Evolutionary conservation across 2,329 filamentous ascomycete species (phyloP), one percentile per base, ranked within the genome.

Genomic region (Beauveria sp.): DNA sequence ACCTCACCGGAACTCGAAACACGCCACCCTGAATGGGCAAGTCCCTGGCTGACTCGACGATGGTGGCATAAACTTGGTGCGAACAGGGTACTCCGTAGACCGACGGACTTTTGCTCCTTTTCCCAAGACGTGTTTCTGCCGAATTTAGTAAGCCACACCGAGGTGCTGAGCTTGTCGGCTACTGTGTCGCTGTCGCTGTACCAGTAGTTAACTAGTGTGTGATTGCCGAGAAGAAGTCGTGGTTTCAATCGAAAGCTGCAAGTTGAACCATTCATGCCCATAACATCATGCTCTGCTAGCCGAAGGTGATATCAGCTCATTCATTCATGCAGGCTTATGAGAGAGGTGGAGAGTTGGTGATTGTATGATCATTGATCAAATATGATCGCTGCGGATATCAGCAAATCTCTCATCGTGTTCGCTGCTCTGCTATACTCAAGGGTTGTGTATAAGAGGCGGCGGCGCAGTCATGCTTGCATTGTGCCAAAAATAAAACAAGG

Each of bases 1-100:
- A 59, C 40, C 37, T 41, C 43, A 56, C 59, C 59, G 53, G 59
- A 61, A 61, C 22, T 8, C 53, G 59, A 61, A 61, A 61, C 59
- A 52, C 59, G 53, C 59, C 59, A 55, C 53, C 18, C 10, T 28
- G 30, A 44, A 22, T 43, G 26, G 40, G 20, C 0, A 30, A 43
- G 56, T 40, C 24, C 24, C 34, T 22, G 44, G 24, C 40, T 47
- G 57, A 54, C 34, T 59, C 56, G 56, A 24, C 47, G 50, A 46
- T 59, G 56, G 5, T 12, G 37, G n/a, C 40, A 43, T 20, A n/a
- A 28, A 10, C 22, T 14, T 22, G 12, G 14, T 18, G 22, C 7
- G 5, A 18, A n/a, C 16, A 54, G 20, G 22, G 16, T 6, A 6
- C 14, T 37, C 12, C 4, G n/a, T 22, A 20, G 16, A 6, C n/a